Percentiles rank a stretch among this genome's conserved stretches.
phyloP scores from a whole-genome alignment of 306 rosid genomes.

The Erythrophleum fordii region DNA sequence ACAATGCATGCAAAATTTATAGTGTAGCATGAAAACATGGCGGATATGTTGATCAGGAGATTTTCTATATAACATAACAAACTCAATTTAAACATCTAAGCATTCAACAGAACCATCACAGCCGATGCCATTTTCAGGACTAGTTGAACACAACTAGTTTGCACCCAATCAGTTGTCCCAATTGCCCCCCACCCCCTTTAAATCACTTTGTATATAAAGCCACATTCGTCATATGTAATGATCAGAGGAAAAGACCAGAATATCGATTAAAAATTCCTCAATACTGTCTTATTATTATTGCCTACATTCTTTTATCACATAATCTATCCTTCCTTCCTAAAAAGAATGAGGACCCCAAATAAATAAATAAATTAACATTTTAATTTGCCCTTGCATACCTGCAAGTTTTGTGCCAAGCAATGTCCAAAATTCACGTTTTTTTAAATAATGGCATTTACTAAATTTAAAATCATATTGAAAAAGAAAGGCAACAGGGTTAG shows the following conservation, averaged over 20 bases:
- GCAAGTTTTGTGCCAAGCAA: background rate
- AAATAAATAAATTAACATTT: constrained; percentile 9
- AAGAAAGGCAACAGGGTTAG: constrained; percentile 5
- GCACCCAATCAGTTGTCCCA: background rate
- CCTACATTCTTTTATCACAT: background rate
- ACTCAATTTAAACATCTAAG: constrained; percentile 8
- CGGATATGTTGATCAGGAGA: background rate
- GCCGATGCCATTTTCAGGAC: background rate
- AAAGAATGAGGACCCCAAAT: background rate
- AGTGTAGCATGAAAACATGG: background rate
- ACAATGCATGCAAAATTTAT: background rate
- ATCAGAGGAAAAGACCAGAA: background rate
- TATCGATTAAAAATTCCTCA: constrained; percentile 5
- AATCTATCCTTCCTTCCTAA: background rate
- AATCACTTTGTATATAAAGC: background rate
- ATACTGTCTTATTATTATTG: background rate
- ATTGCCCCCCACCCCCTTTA: background rate
- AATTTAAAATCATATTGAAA: background rate
- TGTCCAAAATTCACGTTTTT: background rate
- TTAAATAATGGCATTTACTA: constrained; percentile 6
- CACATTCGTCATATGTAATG: constrained; percentile 1
- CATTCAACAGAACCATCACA: constrained; percentile 4
- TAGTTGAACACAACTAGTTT: constrained; percentile 4
- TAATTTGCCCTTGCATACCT: background rate
- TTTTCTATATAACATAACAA: background rate